Evolutionary conservation across 1,139 yeast species (phyloP).

Genomic region (Hyphopichia buzzinii): DNA sequence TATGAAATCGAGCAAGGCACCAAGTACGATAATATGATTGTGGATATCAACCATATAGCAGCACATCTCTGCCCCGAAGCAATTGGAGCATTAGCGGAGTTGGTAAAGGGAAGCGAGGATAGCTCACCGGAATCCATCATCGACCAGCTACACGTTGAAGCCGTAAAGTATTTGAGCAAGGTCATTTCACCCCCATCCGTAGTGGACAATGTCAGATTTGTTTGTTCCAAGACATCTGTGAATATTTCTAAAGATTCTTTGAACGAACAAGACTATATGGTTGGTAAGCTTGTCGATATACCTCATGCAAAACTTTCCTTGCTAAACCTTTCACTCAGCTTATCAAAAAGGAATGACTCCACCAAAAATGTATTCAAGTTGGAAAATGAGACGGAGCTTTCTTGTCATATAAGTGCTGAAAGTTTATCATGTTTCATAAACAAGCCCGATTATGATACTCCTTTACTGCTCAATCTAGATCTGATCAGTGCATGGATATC

Average conservation of each 20-base stretch:
- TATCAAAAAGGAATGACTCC: conserved; percentile 16
- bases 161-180: conserved; percentile 43
- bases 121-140: conserved; percentile 47
- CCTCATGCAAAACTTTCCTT: conserved; percentile 27
- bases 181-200: conserved; percentile 35
- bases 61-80: conserved; percentile 39
- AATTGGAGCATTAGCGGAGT: conserved; percentile 23
- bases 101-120: conserved; percentile 33
- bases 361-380: conserved; percentile 6
- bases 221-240: conserved; percentile 11
- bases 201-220: conserved; percentile 48
- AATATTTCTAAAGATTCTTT: background rate
- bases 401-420: conserved; percentile 20
- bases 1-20: conserved; percentile 38
- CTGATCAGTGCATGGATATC: conserved; percentile 48
- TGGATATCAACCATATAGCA: conserved; percentile 49
- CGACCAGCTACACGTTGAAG: conserved; percentile 65
- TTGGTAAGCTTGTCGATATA: conserved; percentile 5
- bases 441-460: conserved; percentile 6
- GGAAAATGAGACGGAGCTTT: conserved; percentile 6
- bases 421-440: conserved; percentile 17
- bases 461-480: conserved; percentile 19
- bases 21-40: conserved; percentile 54
- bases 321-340: conserved; percentile 38
- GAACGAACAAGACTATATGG: background rate